Base-by-base conservation (phyloP, 2,329 filamentous ascomycete species). In the Didymella pomorum region DNA sequence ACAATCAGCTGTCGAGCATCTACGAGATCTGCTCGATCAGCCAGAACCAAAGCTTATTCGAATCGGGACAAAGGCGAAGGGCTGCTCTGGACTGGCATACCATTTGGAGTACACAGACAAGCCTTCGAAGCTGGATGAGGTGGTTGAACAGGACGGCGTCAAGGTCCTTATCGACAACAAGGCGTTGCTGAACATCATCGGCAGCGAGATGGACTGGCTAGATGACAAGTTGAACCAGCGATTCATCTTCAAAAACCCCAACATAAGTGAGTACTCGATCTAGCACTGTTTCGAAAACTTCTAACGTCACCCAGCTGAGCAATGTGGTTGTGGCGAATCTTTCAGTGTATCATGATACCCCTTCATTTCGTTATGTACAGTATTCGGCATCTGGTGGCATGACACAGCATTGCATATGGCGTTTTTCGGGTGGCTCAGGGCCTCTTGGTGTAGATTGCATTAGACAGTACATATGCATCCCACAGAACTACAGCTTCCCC, bases 141-240 rank as follows among this genome's bases (percentile, higher is more conserved):
- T 89, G 50, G 92, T 99, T 1, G 93, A 96, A 74, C 95, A 99
- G 76, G 95, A 98, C 71, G 95, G 94, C 0, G 94, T 99, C 56
- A 94, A 91, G 79, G 94, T 99, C 31, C 78, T 98, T 75, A 95
- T 99, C 56, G 95, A 99, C 78, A 96, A 92, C 83, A 98, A 97
- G 82, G 95, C 95, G 41, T 81, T 99, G 48, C 93, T 99, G 76
- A 98, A 94, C 78, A 98, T 99, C 52, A 97, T 99, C 70, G 95
- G 95, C 5, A 97, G 91, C 73, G 94, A 98, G 80, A 99, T 99
- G 95, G 95, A 99, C 74, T 99, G 94, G 93, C 84, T 94, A 11
- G 93, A 98, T 79, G 95, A 98, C 71, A 97, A 96, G 81, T 80
- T 99, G 64, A 96, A 90, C 76, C 86, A 93, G 78, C 85, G 91